These are phyloP conservation scores for Penicillium sp. DNA, from an alignment of 2,329 filamentous ascomycete species.

Conservation along the genomic window DNA sequence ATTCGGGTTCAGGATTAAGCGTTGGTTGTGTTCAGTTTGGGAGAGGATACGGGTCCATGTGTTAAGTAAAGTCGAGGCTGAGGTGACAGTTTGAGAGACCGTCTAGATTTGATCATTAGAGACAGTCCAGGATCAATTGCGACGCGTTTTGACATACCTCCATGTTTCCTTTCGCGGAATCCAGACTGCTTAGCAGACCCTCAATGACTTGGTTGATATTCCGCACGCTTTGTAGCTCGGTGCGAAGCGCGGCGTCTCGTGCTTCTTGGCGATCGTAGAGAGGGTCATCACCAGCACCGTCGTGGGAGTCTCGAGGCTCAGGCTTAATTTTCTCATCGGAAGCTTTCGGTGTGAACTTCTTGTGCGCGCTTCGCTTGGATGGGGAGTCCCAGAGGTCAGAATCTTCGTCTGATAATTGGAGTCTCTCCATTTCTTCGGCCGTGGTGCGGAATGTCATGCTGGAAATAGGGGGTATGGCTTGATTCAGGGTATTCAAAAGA, in stretches of 20 bases:
- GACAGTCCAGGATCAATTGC: background rate
- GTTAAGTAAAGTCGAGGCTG: slow-evolving; percentile 85
- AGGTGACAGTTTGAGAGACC: slow-evolving; percentile 80
- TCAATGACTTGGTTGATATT: slow-evolving; percentile 89
- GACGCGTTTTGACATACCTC: slow-evolving; percentile 35
- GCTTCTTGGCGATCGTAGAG: slow-evolving; percentile 66
- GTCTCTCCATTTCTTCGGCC: slow-evolving; percentile 54
- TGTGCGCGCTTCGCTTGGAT: slow-evolving; percentile 40
- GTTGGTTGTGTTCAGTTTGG: slow-evolving; percentile 96
- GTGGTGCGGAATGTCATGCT: slow-evolving; percentile 39
- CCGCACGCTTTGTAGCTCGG: slow-evolving; percentile 79
- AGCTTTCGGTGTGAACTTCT: slow-evolving; percentile 31
- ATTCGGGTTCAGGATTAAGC: slow-evolving; percentile 80
- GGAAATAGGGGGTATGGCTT: background rate
- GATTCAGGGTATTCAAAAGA: background rate
- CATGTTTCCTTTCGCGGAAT: slow-evolving; percentile 53
- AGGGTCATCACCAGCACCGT: slow-evolving; percentile 50
- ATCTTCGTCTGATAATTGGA: slow-evolving; percentile 57
- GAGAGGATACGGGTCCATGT: slow-evolving; percentile 96
- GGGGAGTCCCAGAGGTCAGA: slow-evolving; percentile 62
- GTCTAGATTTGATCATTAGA: slow-evolving; percentile 54
- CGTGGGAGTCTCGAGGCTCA: slow-evolving; percentile 39
- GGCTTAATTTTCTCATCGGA: slow-evolving; percentile 37
- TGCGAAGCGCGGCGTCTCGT: slow-evolving; percentile 72
- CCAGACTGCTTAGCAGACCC: slow-evolving; percentile 48